Percentiles rank a stretch among this genome's conserved stretches.
Conservation (phyloP, 495 filamentous ascomycete species). For the Corynascus novoguineensis region DNA sequence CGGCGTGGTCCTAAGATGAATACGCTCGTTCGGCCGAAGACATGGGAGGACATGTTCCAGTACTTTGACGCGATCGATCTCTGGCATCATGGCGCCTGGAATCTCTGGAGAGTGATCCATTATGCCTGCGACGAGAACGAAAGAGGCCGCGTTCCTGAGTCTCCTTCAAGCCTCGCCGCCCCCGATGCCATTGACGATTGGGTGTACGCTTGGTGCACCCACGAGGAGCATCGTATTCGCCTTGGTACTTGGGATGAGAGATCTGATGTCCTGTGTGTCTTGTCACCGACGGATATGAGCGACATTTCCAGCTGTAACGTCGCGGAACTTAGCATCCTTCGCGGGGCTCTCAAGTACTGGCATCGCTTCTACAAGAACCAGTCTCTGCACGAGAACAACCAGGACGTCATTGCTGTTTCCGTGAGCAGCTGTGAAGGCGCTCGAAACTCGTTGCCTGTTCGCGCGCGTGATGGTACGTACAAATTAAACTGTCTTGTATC, state of each 20-base stretch:
- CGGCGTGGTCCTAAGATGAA: constrained; percentile 31
- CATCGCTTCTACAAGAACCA: neutral
- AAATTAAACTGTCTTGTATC: neutral
- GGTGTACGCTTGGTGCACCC: constrained; percentile 21
- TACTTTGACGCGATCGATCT: constrained; percentile 52
- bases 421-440: neutral
- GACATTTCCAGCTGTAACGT: neutral
- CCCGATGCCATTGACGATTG: constrained; percentile 16
- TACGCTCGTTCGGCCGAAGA: constrained; percentile 18
- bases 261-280: constrained; percentile 23
- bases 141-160: neutral
- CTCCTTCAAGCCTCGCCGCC: neutral
- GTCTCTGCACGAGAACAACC: neutral
- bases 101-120: constrained; percentile 39
- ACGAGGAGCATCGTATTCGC: constrained; percentile 13
- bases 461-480: neutral
- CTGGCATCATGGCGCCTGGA: constrained; percentile 38
- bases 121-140: constrained; percentile 31
- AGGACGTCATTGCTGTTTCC: neutral
- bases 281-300: constrained; percentile 11
- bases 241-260: constrained; percentile 22
- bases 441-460: neutral
- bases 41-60: constrained; percentile 39
- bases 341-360: constrained; percentile 7
- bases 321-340: neutral